These are phyloP conservation scores for Geotrichum citri-aurantii DNA, from an alignment of 1,139 yeast species.

Conservation along the genomic window DNA sequence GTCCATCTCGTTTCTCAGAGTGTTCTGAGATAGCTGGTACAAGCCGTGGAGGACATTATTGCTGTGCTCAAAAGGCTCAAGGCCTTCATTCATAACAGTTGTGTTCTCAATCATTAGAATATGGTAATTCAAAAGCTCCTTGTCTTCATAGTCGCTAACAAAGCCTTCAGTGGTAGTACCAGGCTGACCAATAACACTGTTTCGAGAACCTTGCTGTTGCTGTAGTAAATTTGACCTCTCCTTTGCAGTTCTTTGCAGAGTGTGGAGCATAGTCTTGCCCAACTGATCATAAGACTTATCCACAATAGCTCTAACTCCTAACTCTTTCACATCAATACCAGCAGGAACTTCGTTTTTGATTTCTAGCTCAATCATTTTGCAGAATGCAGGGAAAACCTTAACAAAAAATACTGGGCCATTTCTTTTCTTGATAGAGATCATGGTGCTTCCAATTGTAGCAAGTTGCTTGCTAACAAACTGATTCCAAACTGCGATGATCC, in stretches of 20 bases:
- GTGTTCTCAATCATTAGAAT: constrained; percentile 61
- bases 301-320: constrained; percentile 37
- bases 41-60: constrained; percentile 31
- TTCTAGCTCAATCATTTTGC: constrained; percentile 36
- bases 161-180: constrained; percentile 1
- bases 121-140: constrained; percentile 52
- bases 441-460: constrained; percentile 48
- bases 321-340: constrained; percentile 27
- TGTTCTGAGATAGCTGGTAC: constrained; percentile 34
- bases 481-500: constrained; percentile 52
- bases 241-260: constrained; percentile 31
- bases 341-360: constrained; percentile 14
- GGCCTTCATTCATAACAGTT: constrained; percentile 51
- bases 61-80: constrained; percentile 36
- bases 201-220: constrained; percentile 9
- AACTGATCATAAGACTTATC: constrained; percentile 42
- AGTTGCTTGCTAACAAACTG: constrained; percentile 53
- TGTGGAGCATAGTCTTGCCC: constrained; percentile 32
- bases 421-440: constrained; percentile 41
- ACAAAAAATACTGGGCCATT: constrained; percentile 42
- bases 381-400: constrained; percentile 44
- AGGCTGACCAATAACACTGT: constrained; percentile 1
- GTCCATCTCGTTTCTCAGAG: constrained; percentile 44
- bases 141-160: constrained; percentile 44
- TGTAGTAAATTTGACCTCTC: constrained; percentile 21